A percentile compares a stretch with the other conserved stretches of the same genome.
Conservation (phyloP, 768 basidiomycete genomes). For the Pisolithus sp. region DNA sequence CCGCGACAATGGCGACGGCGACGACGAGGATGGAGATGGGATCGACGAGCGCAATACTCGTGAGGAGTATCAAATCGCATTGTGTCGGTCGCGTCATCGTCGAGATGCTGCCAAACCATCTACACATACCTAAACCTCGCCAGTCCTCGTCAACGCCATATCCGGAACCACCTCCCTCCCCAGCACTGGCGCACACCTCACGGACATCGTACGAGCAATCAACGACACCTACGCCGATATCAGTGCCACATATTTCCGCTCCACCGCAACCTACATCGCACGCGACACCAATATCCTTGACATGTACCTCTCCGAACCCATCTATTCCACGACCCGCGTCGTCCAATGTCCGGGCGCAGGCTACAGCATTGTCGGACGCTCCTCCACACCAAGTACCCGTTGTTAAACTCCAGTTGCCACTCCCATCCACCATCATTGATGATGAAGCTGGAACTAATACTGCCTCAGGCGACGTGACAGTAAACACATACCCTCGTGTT, state of each 20-base stretch:
- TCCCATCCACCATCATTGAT: constrained; percentile 8
- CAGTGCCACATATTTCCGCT: neutral
- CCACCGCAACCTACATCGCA: neutral
- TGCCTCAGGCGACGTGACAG: neutral
- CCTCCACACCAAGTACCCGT: constrained; percentile 18
- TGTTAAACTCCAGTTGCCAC: constrained; percentile 22
- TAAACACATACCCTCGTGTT: constrained; percentile 43
- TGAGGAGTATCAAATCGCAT: constrained; percentile 18
- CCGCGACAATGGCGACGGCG: neutral
- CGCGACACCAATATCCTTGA: neutral
- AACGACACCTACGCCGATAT: neutral
- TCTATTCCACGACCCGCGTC: neutral
- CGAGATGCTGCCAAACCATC: constrained; percentile 49
- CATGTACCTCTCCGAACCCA: constrained; percentile 6
- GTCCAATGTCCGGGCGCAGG: neutral
- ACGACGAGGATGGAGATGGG: neutral
- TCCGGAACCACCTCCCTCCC: constrained; percentile 1
- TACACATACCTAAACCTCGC: constrained; percentile 21
- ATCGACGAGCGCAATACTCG: constrained; percentile 2
- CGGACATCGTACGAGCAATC: constrained; percentile 3
- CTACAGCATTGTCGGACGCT: neutral
- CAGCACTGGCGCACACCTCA: constrained; percentile 2
- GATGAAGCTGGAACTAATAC: neutral
- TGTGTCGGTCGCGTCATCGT: constrained; percentile 45
- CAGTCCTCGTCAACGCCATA: constrained; percentile 9